A percentile compares a stretch with the other conserved stretches of the same genome.
phyloP scores from a whole-genome alignment of 176 grass and related monocot genomes.

The Musa acuminata region DNA sequence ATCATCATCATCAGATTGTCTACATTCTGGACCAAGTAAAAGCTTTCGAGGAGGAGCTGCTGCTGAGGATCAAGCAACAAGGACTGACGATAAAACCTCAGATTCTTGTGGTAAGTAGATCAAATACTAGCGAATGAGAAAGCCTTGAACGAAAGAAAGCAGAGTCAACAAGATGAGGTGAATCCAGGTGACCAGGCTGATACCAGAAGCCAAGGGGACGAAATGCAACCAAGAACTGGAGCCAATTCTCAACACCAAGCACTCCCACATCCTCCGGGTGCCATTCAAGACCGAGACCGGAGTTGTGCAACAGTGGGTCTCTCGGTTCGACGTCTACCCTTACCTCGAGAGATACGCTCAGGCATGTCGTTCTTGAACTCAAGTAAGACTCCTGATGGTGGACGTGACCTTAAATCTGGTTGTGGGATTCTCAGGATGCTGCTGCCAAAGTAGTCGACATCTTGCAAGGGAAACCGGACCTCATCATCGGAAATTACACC shows the following conservation, averaged over 20 bases:
- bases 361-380: slow-evolving; percentile 28
- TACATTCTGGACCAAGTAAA: slow-evolving; percentile 97
- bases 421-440: slow-evolving; percentile 45
- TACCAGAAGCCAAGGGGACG: slow-evolving; percentile 85
- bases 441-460: slow-evolving; percentile 63
- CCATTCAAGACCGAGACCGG: slow-evolving; percentile 66
- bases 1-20: slow-evolving; percentile 37
- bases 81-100: slow-evolving; percentile 66
- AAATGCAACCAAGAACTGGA: slow-evolving; percentile 95
- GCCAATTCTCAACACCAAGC: slow-evolving; percentile 53
- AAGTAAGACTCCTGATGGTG: background rate
- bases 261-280: slow-evolving; percentile 77
- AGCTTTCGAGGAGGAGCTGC: slow-evolving; percentile 82
- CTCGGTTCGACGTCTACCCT: slow-evolving; percentile 89
- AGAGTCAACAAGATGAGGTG: slow-evolving; percentile 1
- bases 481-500: slow-evolving; percentile 93
- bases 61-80: slow-evolving; percentile 80
- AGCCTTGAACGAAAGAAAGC: background rate
- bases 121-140: background rate
- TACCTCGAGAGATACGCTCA: slow-evolving; percentile 96
- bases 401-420: background rate
- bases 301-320: slow-evolving; percentile 69
- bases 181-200: slow-evolving; percentile 75
- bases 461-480: slow-evolving; percentile 82
- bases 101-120: slow-evolving; percentile 80